Conservation (phyloP, 1,284 basidiomycete species). For the Thecaphora frezii region DNA sequence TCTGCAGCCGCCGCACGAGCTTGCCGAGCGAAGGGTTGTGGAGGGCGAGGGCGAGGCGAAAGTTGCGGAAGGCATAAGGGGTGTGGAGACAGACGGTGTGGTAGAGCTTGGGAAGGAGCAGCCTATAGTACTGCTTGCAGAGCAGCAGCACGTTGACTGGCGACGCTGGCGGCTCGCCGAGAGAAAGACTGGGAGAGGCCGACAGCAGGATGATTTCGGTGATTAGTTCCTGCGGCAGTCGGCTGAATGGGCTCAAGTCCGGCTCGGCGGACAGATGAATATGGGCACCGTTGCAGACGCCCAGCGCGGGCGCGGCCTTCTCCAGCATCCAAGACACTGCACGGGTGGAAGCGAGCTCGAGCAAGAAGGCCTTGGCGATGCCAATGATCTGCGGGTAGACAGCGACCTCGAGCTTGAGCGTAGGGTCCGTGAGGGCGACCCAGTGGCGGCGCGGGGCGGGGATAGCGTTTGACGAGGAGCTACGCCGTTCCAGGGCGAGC, state of each 20-base stretch:
- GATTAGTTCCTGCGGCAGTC: constrained; percentile 32
- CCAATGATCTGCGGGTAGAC: constrained; percentile 25
- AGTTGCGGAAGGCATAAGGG: constrained; percentile 21
- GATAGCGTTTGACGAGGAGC: not conserved
- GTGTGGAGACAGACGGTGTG: constrained; percentile 32
- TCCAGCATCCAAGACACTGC: constrained; percentile 1
- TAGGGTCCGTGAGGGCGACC: constrained; percentile 33
- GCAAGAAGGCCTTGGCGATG: constrained; percentile 14
- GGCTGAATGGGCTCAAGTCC: constrained; percentile 5
- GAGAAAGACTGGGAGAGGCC: constrained; percentile 27
- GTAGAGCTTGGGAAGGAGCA: constrained; percentile 36
- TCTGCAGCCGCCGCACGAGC: constrained; percentile 18
- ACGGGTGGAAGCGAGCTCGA: constrained; percentile 18
- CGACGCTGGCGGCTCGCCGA: constrained; percentile 18
- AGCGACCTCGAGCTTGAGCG: constrained; percentile 18
- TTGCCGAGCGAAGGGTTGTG: constrained; percentile 40
- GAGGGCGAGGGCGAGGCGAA: constrained; percentile 34
- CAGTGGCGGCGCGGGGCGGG: constrained; percentile 7
- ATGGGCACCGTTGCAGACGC: not conserved
- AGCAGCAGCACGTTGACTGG: constrained; percentile 36
- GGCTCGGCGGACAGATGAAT: not conserved
- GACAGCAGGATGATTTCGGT: constrained; percentile 31
- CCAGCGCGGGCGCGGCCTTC: not conserved
- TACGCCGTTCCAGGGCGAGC: not conserved
- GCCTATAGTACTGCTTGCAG: constrained; percentile 22